phyloP scores from a whole-genome alignment of 495 filamentous ascomycete species.

The Hypoxylon cercidicola region DNA sequence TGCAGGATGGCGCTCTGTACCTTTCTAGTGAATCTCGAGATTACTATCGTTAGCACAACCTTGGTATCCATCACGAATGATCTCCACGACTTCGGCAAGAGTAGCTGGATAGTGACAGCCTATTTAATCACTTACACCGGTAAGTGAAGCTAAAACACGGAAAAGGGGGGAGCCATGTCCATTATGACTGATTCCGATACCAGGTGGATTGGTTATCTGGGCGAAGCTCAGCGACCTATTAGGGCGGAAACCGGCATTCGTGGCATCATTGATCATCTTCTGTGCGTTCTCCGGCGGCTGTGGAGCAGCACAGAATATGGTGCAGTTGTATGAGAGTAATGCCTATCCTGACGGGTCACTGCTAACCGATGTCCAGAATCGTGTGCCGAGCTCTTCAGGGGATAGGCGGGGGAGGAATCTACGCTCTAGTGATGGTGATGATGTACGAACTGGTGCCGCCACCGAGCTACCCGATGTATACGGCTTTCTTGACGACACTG shows the following conservation, averaged over 20 bases:
- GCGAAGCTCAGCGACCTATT: constrained; percentile 54
- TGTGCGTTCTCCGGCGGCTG: constrained; percentile 53
- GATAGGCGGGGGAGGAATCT: constrained; percentile 53
- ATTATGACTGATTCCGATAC: too few species aligned
- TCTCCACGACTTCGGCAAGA: constrained; percentile 57
- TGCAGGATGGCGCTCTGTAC: not conserved
- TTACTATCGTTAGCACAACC: constrained; percentile 66
- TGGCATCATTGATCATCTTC: constrained; percentile 52
- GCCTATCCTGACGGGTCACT: not conserved
- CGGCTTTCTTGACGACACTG: not conserved
- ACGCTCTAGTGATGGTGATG: constrained; percentile 51
- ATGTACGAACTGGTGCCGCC: constrained; percentile 51
- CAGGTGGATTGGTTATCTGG: constrained; percentile 43
- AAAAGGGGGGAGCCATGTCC: too few species aligned
- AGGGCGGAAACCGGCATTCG: constrained; percentile 48
- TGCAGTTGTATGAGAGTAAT: constrained; percentile 43
- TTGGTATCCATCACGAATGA: constrained; percentile 64
- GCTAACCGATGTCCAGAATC: constrained; percentile 37
- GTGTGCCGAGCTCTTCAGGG: constrained; percentile 56
- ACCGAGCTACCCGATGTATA: constrained; percentile 8
- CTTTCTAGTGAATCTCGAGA: constrained; percentile 50
- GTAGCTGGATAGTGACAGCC: constrained; percentile 64
- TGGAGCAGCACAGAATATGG: constrained; percentile 49
- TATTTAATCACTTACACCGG: constrained; percentile 68
- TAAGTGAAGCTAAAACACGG: too few species aligned